These are phyloP conservation scores for Fusarium sp. DNA, from an alignment of 2,329 filamentous ascomycete genomes.

Conservation along the genomic window DNA sequence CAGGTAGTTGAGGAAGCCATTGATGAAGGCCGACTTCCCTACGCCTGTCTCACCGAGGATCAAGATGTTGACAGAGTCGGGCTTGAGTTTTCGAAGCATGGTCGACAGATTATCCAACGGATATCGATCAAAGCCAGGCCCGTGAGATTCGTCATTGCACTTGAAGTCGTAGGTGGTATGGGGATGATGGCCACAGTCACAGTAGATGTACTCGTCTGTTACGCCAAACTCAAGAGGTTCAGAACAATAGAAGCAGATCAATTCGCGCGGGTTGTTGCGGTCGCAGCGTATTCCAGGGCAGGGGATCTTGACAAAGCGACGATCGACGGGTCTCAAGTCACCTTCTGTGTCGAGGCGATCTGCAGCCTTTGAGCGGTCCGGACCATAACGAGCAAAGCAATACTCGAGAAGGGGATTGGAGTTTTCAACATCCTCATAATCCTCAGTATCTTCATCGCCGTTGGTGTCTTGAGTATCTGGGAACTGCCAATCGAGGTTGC, in stretches of 20 bases:
- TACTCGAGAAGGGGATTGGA: too few relatives aligned
- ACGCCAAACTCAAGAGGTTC: background rate
- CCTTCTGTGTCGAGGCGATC: background rate
- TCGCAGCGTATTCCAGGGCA: background rate
- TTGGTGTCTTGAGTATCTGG: background rate
- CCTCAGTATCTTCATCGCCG: background rate
- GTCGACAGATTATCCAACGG: background rate
- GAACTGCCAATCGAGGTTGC: background rate
- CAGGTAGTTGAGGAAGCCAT: conserved; percentile 61
- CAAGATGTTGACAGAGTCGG: conserved; percentile 30
- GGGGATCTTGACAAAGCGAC: background rate
- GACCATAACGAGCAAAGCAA: background rate
- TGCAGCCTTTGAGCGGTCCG: accelerated
- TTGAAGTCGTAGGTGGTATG: background rate
- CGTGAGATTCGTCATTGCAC: background rate
- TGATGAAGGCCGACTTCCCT: conserved; percentile 63
- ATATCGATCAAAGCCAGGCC: background rate
- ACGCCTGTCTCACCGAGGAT: conserved; percentile 62
- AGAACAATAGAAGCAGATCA: background rate
- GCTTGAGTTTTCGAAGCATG: background rate
- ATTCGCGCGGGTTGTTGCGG: background rate
- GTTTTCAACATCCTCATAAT: background rate
- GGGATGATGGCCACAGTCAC: background rate
- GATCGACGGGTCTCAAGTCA: background rate
- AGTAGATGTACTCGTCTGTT: background rate